Evolutionary conservation across 768 basidiomycete species (phyloP), one percentile per base, ranked within the genome.

Genomic region (Xerocomus potaroensis): DNA sequence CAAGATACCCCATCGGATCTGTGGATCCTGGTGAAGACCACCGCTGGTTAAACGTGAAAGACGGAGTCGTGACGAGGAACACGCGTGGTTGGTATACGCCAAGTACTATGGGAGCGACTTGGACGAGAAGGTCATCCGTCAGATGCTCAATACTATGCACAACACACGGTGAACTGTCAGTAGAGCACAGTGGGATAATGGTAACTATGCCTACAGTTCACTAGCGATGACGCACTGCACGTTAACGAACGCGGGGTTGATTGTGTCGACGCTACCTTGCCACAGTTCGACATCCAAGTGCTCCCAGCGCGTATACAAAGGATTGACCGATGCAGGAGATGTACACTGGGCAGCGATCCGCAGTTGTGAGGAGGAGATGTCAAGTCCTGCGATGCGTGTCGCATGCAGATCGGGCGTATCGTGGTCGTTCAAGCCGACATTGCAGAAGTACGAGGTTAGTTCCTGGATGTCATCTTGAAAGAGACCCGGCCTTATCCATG

Each of bases 61-160:
- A 88, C 0, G 91, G 91, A 0, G 91, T 95, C 0, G 91, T 94
- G 57, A 93, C 60, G 18, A 95, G 74, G 35, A 91, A 72, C 34
- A 84, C 59, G 22, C 73, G 72, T 1, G 92, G 91, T 45, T 79
- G 81, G 56, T 95, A 95, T 26, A 77, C 69, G 0, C 91, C 90
- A 11, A 95, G 75, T 12, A 94, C 67, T 41, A 82, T 64, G 4
- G 86, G 84, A 7, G 83, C 78, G 54, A 91, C 86, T 16, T 73
- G 71, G 0, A 73, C 67, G 12, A 92, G 70, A 24, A 84, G 64
- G 5, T 75, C 65, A 0, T 77, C 74, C 1, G 76, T 71, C 38
- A 94, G 69, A 55, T 94, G 91, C 59, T 94, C 91, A 53, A 94
- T 83, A 8, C 91, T 91, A 26, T 18, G 18, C 16, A 22, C 19